phyloP scores from a whole-genome alignment of 2,329 filamentous ascomycete species.

The Aspergillus ibericus region DNA sequence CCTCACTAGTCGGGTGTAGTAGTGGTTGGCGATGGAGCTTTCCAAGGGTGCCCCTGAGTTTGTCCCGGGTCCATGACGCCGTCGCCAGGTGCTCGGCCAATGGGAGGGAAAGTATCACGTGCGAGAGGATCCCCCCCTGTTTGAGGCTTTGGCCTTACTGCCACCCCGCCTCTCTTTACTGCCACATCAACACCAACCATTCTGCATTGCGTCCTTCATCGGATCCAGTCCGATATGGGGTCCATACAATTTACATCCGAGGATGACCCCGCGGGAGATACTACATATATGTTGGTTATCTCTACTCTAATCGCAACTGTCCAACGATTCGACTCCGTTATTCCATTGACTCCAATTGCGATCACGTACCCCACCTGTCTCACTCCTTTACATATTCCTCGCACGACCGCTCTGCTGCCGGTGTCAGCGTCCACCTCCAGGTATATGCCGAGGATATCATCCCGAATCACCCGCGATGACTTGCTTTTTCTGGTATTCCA shows the following conservation, averaged over 20 bases:
- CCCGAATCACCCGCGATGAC: no score
- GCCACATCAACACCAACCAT: not conserved
- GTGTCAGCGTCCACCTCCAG: no score
- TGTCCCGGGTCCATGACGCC: not conserved
- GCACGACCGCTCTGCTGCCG: no score
- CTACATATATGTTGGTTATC: no score
- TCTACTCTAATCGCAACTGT: no score
- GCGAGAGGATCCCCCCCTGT: not conserved
- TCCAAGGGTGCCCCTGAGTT: not conserved
- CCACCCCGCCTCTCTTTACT: not conserved
- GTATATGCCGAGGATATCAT: no score
- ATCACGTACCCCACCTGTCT: no score
- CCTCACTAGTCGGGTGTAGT: not conserved
- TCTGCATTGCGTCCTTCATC: not conserved
- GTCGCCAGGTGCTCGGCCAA: not conserved
- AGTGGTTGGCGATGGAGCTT: not conserved
- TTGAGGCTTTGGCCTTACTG: not conserved
- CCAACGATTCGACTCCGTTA: no score
- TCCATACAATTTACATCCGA: not conserved
- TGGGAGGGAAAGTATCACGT: not conserved
- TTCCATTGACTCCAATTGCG: no score
- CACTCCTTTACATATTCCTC: no score
- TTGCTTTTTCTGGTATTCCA: no score
- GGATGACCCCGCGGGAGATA: no score
- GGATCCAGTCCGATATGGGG: not conserved